Evolutionary conservation across 73 alveolate genomes (phyloP), one percentile per base, ranked within the genome.

Genomic region (Stentor coeruleus): DNA sequence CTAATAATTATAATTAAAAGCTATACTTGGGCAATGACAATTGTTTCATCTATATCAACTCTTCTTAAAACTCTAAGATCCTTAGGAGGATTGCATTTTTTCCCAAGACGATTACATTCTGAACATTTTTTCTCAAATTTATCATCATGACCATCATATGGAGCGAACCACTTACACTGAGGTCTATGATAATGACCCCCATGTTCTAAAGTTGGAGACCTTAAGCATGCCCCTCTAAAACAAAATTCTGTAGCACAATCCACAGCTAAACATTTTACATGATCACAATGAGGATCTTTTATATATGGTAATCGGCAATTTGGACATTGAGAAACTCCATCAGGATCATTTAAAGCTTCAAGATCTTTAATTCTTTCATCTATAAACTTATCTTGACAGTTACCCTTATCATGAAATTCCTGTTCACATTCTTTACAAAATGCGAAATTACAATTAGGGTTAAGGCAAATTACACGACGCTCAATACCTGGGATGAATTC

Each of bases 171-270:
- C 36, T 14, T 14, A 38, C 77, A 59, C 30, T 59, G 40, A 59
- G 77, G 77, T 59, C 77, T 59, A 59, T 59, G 77, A 59, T 59
- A 59, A 59, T 59, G 77, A 28, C 30, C 30, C 30, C 77, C 77
- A 59, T 59, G 77, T 26, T 59, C 77, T 28, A 59, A 3, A 59
- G 39, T 59, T 59, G 77, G 77, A 59, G 77, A 59, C 36, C 77
- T 59, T 59, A 59, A 20, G 77, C 77, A 59, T 3, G 77, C 77
- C 11, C 77, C 11, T 4, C 39, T 59, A 26, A 59, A 59, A 38
- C 77, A 59, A 59, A 59, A 59, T 4, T 59, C 77, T 20, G 30
- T 59, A 20, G 40, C 77, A 59, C 77, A 59, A 11, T 3, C 36
- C 11, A 38, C 40, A 28, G 11, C 30, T 14, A 4, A 20, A 26